Evolutionary conservation across 2,329 filamentous ascomycete genomes (phyloP), one percentile per base, ranked within the genome.

Genomic region (Polytolypa hystricis): DNA sequence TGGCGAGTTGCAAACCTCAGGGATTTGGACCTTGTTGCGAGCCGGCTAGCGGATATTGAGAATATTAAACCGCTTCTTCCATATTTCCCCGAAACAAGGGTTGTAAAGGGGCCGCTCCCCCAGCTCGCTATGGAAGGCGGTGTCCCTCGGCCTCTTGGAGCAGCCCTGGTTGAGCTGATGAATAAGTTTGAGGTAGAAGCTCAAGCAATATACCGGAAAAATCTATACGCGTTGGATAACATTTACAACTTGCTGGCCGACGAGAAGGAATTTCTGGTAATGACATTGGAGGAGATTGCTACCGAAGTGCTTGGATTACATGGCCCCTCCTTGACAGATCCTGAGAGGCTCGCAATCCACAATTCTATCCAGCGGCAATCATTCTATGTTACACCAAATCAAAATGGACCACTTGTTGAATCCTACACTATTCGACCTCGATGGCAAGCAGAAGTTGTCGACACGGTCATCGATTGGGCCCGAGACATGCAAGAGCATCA

Each of bases 391-490:
- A 48, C 56, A 15, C 46, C 48, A 21, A 57, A 61, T 30, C 48
- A 47, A 12, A 52, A 47, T 15, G 55, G 55, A 12, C 41, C 57
- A 3, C 58, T 62, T 20, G 47, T 52, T 7, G 51, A 56, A 33
- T 55, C 41, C 48, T 73, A 51, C 62, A 66, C 53, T 55, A 46
- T 79, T 14, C 62, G 70, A 15, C 68, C 73, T 4, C 70, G 67
- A 40, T 53, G 62, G 16, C 63, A 74, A 26, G 62, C 70, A 2
- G 48, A 57, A 12, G 52, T 61, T 10, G 57, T 76, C 6, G 58
- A 70, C 26, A 59, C 60, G 14, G 73, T 77, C 4, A 60, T 63
- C 10, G 50, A 56, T 11, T 79, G 75, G 75, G 60, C 75, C 15
- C 66, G 73, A 33, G 64, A 69, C 33, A 73, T 69, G 54, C 67